phyloP scores from a whole-genome alignment of 306 rosid genomes.

The Ochetophila trinervis region DNA sequence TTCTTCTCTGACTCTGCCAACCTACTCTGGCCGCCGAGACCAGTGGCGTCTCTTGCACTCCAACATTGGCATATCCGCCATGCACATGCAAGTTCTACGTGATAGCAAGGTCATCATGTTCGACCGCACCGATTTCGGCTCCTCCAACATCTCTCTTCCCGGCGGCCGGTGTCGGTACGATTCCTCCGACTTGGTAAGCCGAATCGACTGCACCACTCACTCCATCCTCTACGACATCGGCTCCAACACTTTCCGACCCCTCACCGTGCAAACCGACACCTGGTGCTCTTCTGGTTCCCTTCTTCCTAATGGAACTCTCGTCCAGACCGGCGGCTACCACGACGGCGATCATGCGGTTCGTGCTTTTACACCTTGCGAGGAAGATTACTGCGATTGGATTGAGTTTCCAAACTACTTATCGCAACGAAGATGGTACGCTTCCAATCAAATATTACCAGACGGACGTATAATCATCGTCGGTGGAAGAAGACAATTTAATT shows the following conservation, averaged over 20 bases:
- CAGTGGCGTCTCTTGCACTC: conserved; percentile 50
- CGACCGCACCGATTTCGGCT: conserved; percentile 66
- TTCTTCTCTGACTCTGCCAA: conserved; percentile 23
- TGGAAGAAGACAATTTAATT: conserved; percentile 68
- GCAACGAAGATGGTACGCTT: conserved; percentile 74
- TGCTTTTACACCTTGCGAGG: conserved; percentile 57
- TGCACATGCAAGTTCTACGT: conserved; percentile 88
- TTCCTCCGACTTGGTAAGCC: conserved; percentile 36
- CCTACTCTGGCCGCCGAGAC: conserved; percentile 25
- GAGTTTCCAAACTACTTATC: conserved; percentile 50
- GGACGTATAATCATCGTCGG: conserved; percentile 63
- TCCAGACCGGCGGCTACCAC: conserved; percentile 81
- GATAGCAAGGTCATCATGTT: conserved; percentile 51
- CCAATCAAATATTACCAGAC: conserved; percentile 71
- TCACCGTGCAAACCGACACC: conserved; percentile 54
- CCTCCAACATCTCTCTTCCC: conserved; percentile 56
- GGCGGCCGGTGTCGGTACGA: conserved; percentile 39
- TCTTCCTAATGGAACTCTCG: conserved; percentile 60
- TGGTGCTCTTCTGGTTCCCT: conserved; percentile 88
- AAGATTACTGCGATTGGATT: conserved; percentile 58
- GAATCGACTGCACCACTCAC: conserved; percentile 76
- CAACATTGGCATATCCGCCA: conserved; percentile 67
- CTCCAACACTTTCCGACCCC: conserved; percentile 57
- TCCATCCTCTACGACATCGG: conserved; percentile 50
- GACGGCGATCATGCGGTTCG: conserved; percentile 58